A percentile compares a stretch with the other conserved stretches of the same genome.
Evolutionary conservation across 768 basidiomycete species (phyloP).

Genomic region (Kwoniella europaea): DNA sequence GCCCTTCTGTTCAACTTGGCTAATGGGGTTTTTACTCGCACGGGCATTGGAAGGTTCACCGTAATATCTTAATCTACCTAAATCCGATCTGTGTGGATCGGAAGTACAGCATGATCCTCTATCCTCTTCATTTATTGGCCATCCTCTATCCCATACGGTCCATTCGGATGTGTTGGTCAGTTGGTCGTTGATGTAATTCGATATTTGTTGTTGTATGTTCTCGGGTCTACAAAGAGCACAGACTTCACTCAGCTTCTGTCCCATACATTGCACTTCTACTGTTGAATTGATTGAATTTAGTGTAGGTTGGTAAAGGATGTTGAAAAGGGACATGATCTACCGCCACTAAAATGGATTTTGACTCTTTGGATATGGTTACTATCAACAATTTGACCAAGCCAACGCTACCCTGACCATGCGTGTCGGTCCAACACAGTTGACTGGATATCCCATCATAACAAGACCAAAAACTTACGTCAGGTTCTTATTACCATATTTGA

Average conservation of each 20-base stretch:
- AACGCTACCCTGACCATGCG: neutral
- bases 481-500: conserved; percentile 43
- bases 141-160: conserved; percentile 53
- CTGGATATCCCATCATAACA: neutral
- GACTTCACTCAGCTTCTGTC: neutral
- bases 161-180: conserved; percentile 42
- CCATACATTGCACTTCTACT: too few relatives aligned
- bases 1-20: conserved; percentile 30
- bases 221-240: conserved; percentile 32
- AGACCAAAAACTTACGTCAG: conserved; percentile 41
- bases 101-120: conserved; percentile 43
- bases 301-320: neutral
- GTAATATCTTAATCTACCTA: conserved; percentile 40
- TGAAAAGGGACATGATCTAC: neutral
- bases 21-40: conserved; percentile 36
- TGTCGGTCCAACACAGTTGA: neutral
- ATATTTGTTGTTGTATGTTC: conserved; percentile 43
- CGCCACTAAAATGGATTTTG: too few relatives aligned
- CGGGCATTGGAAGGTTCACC: conserved; percentile 42
- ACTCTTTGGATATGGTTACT: too few relatives aligned
- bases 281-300: too few relatives aligned
- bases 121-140: conserved; percentile 49
- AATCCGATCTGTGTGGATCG: conserved; percentile 27
- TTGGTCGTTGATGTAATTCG: conserved; percentile 40
- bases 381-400: neutral